A percentile compares a stretch with the other conserved stretches of the same genome.
Evolutionary conservation across 345 rosid species (phyloP).

Genomic region (Abelmoschus esculentus): DNA sequence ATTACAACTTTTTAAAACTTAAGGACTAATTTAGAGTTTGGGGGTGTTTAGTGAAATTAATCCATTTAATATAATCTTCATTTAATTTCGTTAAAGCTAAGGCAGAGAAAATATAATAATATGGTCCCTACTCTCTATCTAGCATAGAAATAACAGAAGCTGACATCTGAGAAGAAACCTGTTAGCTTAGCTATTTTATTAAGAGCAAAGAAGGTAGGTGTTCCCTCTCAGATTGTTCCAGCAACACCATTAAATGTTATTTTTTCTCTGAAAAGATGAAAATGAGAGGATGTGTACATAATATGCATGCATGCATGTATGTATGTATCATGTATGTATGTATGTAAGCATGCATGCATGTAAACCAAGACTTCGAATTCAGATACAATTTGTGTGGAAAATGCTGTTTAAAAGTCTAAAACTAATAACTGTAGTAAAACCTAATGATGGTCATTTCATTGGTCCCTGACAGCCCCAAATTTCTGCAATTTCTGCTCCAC

Average conservation of each 20-base stretch:
- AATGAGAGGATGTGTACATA: too few species aligned
- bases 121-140: neutral
- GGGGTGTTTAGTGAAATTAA: neutral
- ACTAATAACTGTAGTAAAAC: too few species aligned
- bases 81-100: too few species aligned
- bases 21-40: too few species aligned
- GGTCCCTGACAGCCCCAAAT: neutral
- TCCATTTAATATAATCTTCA: neutral
- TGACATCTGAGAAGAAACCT: conserved; percentile 8
- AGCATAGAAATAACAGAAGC: conserved; percentile 9
- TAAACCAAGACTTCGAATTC: neutral
- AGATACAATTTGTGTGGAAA: too few species aligned
- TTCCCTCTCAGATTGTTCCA: neutral
- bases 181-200: neutral
- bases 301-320: too few species aligned
- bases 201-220: conserved; percentile 5
- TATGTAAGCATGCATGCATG: neutral
- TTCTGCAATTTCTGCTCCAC: conserved; percentile 3
- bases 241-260: neutral
- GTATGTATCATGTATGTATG: too few species aligned
- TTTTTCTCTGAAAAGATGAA: neutral
- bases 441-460: neutral
- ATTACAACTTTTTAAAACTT: neutral
- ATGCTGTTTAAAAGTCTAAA: too few species aligned
- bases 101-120: neutral